Evolutionary conservation across 2,329 filamentous ascomycete genomes (phyloP).

Genomic region (Sarocladium kiliense): DNA sequence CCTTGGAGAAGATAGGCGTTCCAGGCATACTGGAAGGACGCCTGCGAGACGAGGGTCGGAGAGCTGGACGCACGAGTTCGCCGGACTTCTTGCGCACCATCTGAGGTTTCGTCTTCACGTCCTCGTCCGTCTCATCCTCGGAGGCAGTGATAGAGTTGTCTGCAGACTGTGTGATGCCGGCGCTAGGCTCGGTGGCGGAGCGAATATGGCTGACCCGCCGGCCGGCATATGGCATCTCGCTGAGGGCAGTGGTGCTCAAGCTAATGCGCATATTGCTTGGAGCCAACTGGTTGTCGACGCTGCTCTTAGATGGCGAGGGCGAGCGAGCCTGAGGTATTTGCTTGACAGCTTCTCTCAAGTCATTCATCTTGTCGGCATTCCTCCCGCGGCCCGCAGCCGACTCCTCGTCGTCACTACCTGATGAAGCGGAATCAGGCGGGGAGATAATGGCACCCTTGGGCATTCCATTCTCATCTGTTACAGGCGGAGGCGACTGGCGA

Average conservation of each 20-base stretch:
- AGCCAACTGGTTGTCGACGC: conserved; percentile 19
- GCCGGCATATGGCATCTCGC: conserved; percentile 18
- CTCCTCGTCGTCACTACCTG: conserved; percentile 81
- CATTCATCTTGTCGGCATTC: conserved; percentile 49
- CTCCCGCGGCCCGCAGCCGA: conserved; percentile 40
- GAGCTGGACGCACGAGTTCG: conserved; percentile 87
- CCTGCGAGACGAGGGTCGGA: conserved; percentile 67
- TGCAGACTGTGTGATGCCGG: conserved; percentile 38
- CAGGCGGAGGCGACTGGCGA: conserved; percentile 77
- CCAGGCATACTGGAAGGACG: conserved; percentile 96
- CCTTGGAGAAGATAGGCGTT: conserved; percentile 91
- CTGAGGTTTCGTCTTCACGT: conserved; percentile 65
- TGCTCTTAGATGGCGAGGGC: conserved; percentile 48
- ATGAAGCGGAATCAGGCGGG: conserved; percentile 77
- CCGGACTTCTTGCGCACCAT: conserved; percentile 99
- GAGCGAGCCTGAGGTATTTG: conserved; percentile 53
- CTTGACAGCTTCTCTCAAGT: conserved; percentile 78
- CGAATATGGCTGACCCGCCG: conserved; percentile 41
- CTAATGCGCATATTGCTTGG: conserved; percentile 37
- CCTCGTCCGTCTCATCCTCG: conserved; percentile 60
- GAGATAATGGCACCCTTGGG: conserved; percentile 83
- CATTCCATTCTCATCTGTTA: conserved; percentile 67
- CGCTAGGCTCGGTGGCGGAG: conserved; percentile 50
- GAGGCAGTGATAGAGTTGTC: conserved; percentile 47
- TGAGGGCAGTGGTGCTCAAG: conserved; percentile 41